Percentiles rank a stretch among this genome's conserved stretches.
These are phyloP conservation scores for Talaromyces wortmannii DNA, from an alignment of 495 filamentous ascomycete species.

Conservation along the genomic window DNA sequence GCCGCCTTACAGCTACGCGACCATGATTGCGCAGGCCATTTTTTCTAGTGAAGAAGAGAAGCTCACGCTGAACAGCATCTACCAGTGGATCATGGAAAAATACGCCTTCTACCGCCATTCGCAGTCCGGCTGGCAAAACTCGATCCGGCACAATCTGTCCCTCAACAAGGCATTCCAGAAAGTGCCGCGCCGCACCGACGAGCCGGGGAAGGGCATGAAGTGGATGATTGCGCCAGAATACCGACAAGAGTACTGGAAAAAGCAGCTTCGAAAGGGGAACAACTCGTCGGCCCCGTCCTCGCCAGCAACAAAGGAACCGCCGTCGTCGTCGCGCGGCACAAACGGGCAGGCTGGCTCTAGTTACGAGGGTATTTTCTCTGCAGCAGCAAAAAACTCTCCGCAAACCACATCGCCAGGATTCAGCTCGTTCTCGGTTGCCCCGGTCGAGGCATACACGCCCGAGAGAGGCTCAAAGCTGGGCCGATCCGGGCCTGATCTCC, in stretches of 20 bases:
- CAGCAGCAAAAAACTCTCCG: slow-evolving; percentile 47
- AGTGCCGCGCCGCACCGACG: slow-evolving; percentile 82
- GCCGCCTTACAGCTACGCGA: slow-evolving; percentile 92
- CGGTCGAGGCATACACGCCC: slow-evolving; percentile 40
- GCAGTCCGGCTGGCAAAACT: slow-evolving; percentile 91
- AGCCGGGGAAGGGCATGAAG: slow-evolving; percentile 98
- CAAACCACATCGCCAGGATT: slow-evolving; percentile 38
- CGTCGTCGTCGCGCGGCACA: slow-evolving; percentile 16
- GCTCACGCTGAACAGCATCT: slow-evolving; percentile 82
- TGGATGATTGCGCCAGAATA: slow-evolving; percentile 82
- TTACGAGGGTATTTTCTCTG: slow-evolving; percentile 30
- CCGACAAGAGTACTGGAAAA: slow-evolving; percentile 69
- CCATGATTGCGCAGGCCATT: slow-evolving; percentile 94
- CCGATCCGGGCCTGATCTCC: slow-evolving; percentile 25
- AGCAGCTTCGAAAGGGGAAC: slow-evolving; percentile 39
- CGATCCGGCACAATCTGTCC: slow-evolving; percentile 92
- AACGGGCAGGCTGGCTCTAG: slow-evolving; percentile 23
- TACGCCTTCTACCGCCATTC: slow-evolving; percentile 89
- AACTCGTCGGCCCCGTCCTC: slow-evolving; percentile 42
- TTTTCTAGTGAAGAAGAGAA: slow-evolving; percentile 77
- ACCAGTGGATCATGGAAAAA: slow-evolving; percentile 78
- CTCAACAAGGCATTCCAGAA: slow-evolving; percentile 90
- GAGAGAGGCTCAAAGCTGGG: slow-evolving; percentile 35
- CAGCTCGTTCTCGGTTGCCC: slow-evolving; percentile 39
- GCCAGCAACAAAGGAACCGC: slow-evolving; percentile 35